Percentiles rank a stretch among this genome's conserved stretches.
Conservation (phyloP, 192 early-diverging fungal species). For the Physocladia obscura region DNA sequence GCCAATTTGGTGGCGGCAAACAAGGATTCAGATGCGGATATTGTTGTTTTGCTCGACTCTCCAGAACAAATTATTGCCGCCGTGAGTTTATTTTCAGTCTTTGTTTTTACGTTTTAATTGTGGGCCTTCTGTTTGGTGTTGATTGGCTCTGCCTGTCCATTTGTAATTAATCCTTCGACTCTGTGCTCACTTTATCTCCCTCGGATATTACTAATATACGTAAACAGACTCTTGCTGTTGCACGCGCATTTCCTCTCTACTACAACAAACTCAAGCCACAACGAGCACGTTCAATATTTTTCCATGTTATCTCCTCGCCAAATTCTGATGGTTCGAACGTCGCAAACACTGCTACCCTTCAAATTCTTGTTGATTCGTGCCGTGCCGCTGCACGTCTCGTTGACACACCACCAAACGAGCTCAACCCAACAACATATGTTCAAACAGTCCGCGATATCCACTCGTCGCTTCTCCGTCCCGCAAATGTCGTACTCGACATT, state of each 20-base stretch:
- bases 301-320: constrained; percentile 17
- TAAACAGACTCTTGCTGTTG: constrained; percentile 24
- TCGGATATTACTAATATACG: not conserved
- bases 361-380: constrained; percentile 30
- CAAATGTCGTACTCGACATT: constrained; percentile 36
- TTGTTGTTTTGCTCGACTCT: constrained; percentile 5
- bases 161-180: constrained; percentile 8
- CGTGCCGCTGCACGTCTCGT: constrained; percentile 39
- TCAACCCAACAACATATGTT: constrained; percentile 46
- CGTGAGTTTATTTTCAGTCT: constrained; percentile 10
- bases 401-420: constrained; percentile 48
- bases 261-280: constrained; percentile 25
- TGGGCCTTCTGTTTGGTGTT: not conserved
- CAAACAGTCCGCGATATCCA: constrained; percentile 36
- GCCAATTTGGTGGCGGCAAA: constrained; percentile 12
- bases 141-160: not conserved
- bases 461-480: constrained; percentile 22
- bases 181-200: not conserved
- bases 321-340: not conserved
- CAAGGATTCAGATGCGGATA: constrained; percentile 11
- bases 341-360: constrained; percentile 1
- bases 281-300: constrained; percentile 24
- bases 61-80: constrained; percentile 20
- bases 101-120: not conserved
- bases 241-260: constrained; percentile 41